These are phyloP conservation scores for Kentomonas sorsogonicus DNA, from an alignment of 208 protist species.

Conservation along the genomic window DNA sequence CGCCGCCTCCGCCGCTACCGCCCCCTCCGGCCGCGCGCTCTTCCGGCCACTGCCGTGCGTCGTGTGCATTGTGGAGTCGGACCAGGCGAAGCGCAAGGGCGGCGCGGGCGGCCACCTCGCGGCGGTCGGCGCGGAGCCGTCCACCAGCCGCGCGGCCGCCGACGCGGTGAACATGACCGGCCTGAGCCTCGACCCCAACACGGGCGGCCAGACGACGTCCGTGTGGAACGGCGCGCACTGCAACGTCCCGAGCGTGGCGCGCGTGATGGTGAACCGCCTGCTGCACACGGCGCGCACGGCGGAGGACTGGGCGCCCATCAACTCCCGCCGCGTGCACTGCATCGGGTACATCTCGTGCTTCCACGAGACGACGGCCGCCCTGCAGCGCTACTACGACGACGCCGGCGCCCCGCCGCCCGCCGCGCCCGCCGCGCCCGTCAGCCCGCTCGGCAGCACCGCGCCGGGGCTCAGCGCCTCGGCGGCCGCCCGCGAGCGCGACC, in stretches of 20 bases:
- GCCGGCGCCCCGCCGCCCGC: background rate
- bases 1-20: background rate
- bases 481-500: background rate
- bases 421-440: background rate
- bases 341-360: slow-evolving; percentile 59
- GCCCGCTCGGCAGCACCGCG: background rate
- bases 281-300: background rate
- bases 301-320: slow-evolving; percentile 35
- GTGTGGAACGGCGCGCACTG: too few species aligned
- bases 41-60: slow-evolving; percentile 76
- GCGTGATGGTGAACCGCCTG: background rate
- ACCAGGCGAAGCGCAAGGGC: slow-evolving; percentile 23
- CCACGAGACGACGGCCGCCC: slow-evolving; percentile 12
- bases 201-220: too few species aligned
- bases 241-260: slow-evolving; percentile 6
- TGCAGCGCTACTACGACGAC: background rate
- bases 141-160: background rate
- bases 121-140: background rate
- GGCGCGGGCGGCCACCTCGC: slow-evolving; percentile 1
- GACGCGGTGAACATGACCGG: slow-evolving; percentile 12
- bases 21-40: slow-evolving; percentile 12
- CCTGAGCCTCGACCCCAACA: too few species aligned
- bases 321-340: slow-evolving; percentile 52
- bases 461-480: background rate
- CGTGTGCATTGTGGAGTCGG: slow-evolving; percentile 71